These are phyloP conservation scores for Aegle marmelos DNA, from an alignment of 345 rosid species.

Conservation along the genomic window DNA sequence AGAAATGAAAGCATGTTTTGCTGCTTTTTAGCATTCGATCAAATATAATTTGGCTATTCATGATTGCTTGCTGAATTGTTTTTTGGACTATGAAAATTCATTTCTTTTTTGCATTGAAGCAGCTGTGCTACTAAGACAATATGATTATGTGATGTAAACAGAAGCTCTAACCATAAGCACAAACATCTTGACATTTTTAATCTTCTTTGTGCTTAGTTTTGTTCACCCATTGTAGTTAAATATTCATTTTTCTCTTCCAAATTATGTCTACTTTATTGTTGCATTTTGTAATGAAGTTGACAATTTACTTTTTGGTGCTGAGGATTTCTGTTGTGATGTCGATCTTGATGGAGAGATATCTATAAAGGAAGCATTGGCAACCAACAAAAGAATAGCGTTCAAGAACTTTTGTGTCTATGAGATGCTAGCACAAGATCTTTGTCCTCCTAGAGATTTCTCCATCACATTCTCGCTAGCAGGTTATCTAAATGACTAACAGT, in stretches of 20 bases:
- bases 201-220: not conserved
- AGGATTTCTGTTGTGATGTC: constrained; percentile 63
- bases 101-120: not conserved
- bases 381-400: constrained; percentile 61
- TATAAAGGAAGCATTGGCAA: constrained; percentile 61
- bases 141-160: not conserved
- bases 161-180: not conserved
- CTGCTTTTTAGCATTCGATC: not conserved
- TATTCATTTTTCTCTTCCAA: not conserved
- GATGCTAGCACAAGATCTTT: constrained; percentile 65
- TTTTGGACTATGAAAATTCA: not conserved
- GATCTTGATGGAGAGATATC: constrained; percentile 54
- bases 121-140: not conserved
- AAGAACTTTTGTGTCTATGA: constrained; percentile 49
- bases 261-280: not conserved
- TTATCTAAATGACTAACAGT: constrained; percentile 52
- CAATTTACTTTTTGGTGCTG: constrained; percentile 38
- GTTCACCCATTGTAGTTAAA: not conserved
- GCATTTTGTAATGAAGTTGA: not conserved
- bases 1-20: constrained; percentile 46
- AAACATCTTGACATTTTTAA: not conserved
- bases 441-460: constrained; percentile 73
- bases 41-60: not conserved
- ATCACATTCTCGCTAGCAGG: constrained; percentile 70
- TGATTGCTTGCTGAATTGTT: constrained; percentile 9